A percentile compares a stretch with the other conserved stretches of the same genome.
phyloP scores from a whole-genome alignment of 2,329 filamentous ascomycete species.

The Nigrospora sphaerica region DNA sequence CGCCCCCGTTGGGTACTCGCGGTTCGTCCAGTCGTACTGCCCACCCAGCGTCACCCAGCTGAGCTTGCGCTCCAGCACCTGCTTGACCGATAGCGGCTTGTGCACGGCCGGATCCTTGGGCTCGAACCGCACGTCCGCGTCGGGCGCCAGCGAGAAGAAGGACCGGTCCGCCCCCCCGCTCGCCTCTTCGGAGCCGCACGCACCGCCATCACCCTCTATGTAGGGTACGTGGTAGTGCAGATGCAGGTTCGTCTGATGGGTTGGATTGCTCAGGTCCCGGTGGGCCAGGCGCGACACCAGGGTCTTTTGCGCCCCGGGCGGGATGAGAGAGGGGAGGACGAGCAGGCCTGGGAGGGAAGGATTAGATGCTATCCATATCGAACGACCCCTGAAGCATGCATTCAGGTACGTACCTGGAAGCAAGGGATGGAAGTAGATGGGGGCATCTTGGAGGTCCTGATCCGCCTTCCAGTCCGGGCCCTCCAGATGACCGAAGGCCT shows the following conservation, averaged over 20 bases:
- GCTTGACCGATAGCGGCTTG: constrained; percentile 61
- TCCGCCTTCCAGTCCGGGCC: constrained; percentile 22
- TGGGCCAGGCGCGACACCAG: constrained; percentile 72
- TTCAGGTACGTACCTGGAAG: constrained; percentile 54
- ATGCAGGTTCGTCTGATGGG: constrained; percentile 85
- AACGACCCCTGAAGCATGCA: background rate
- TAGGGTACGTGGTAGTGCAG: constrained; percentile 71
- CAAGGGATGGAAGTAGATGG: constrained; percentile 56
- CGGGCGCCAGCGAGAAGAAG: constrained; percentile 46
- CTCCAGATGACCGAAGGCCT: constrained; percentile 35
- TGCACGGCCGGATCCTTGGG: constrained; percentile 72
- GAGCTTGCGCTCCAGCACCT: constrained; percentile 70
- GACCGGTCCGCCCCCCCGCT: constrained; percentile 24
- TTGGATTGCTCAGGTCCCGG: constrained; percentile 63
- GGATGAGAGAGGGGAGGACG: constrained; percentile 68
- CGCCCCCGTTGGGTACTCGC: constrained; percentile 59
- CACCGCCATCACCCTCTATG: constrained; percentile 13
- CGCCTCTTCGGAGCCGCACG: too few relatives aligned
- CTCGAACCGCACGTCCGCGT: constrained; percentile 45
- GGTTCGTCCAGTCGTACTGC: constrained; percentile 93
- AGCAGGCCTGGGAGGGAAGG: constrained; percentile 56
- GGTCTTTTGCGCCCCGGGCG: constrained; percentile 57
- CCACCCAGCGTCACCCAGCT: constrained; percentile 94
- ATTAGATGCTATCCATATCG: background rate
- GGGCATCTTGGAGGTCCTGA: constrained; percentile 26